Percentiles rank a stretch among this genome's conserved stretches.
These are phyloP conservation scores for Clonostachys byssicola DNA, from an alignment of 2,329 filamentous ascomycete genomes.

Conservation along the genomic window DNA sequence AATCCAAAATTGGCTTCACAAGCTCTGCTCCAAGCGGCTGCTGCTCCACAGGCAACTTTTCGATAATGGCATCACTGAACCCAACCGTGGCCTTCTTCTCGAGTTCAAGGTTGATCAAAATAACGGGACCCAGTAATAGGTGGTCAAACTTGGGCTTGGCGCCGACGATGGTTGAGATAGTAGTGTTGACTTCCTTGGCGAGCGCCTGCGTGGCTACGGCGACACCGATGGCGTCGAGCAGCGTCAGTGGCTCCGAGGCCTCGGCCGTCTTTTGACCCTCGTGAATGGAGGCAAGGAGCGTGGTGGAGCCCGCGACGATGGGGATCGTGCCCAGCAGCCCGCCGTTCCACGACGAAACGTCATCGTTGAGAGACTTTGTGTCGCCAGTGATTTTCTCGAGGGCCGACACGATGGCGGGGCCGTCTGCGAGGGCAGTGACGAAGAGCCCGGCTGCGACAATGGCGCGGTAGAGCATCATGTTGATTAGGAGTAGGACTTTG, in stretches of 20 bases:
- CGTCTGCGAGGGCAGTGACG: slow-evolving; percentile 20
- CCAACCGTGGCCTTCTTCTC: slow-evolving; percentile 32
- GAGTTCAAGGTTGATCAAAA: slow-evolving; percentile 32
- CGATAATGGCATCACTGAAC: slow-evolving; percentile 27
- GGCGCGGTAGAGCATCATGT: no score
- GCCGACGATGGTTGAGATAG: slow-evolving; percentile 28
- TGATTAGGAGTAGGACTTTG: no score
- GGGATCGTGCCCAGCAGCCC: slow-evolving; percentile 28
- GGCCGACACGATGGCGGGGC: slow-evolving; percentile 24
- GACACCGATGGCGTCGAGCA: slow-evolving; percentile 29
- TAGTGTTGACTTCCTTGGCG: slow-evolving; percentile 26
- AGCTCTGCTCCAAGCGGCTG: slow-evolving; percentile 24
- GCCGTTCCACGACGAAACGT: slow-evolving; percentile 29
- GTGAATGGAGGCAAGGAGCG: slow-evolving; percentile 32
- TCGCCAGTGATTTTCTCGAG: slow-evolving; percentile 24
- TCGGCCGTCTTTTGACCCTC: slow-evolving; percentile 28
- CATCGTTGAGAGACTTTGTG: slow-evolving; percentile 24
- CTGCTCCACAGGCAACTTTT: slow-evolving; percentile 30
- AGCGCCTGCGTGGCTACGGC: slow-evolving; percentile 28
- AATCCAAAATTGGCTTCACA: slow-evolving; percentile 27
- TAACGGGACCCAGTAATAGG: slow-evolving; percentile 32
- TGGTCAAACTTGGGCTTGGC: slow-evolving; percentile 38
- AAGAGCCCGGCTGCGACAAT: background rate
- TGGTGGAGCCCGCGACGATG: slow-evolving; percentile 30
- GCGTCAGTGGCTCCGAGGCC: slow-evolving; percentile 27